Evolutionary conservation across 2,329 filamentous ascomycete species (phyloP), one percentile per base, ranked within the genome.

Genomic region (Cladosporium velox): DNA sequence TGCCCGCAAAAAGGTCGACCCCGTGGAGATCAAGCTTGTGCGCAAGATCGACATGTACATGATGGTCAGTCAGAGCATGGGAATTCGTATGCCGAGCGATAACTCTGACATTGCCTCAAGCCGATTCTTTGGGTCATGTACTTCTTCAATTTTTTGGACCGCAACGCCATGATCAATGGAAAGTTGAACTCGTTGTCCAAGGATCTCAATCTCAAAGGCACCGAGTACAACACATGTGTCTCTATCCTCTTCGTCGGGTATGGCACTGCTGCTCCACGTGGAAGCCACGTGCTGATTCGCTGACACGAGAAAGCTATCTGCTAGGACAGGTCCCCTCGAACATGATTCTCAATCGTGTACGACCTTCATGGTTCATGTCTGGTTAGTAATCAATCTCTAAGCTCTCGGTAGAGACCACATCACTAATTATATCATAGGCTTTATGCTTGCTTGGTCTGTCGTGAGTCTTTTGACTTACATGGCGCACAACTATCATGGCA

Each of bases 141-240:
- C 24, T 71, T 68, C 65, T 67, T 74, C 24, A 74, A 74, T 65
- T 74, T 73, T 44, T 66, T 74, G 12, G 72, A 74, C 61, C 66
- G 73, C 6, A 64, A 64, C 21, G 61, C 61, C 34, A 64, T 64
- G 49, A 57, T 57, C 61, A 54, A 55, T 26, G 61, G 49, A 24
- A 54, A 57, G 38, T 47, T 64, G 26, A 64, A 83, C 0, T 81
- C 81, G 0, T 76, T 88, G 0, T 85, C 87, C 65, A 65, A 78
- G 26, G 86, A 87, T 65, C 76, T 88, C 0, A 75, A 75, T 1
- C 85, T 88, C 81, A 76, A 73, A 7, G 84, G 84, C 7, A 87
- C 83, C 2, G 83, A 88, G 59, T 87, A 85, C 71, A 86, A 87
- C 68, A 75, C 86, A 1, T 82, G 82, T 15, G 85, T 83, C 3